Conservation (phyloP, 2,329 filamentous ascomycete species). For the Stagonosporopsis cucurbitacearum region DNA sequence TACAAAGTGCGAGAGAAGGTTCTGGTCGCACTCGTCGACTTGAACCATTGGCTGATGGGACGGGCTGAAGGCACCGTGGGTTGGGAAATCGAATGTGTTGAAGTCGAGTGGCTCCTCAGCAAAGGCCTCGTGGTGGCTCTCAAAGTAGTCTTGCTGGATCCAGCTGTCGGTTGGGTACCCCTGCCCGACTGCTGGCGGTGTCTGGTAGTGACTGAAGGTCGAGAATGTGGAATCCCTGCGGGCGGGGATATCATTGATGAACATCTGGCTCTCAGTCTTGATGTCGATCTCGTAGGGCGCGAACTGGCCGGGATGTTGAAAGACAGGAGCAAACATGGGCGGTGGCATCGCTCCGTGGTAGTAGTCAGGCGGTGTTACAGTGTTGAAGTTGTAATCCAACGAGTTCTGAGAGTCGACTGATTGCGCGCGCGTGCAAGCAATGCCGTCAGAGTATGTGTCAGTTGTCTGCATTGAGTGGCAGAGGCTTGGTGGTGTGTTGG, state of each 20-base stretch:
- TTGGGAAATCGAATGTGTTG: constrained; percentile 82
- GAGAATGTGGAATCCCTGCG: constrained; percentile 86
- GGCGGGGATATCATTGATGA: constrained; percentile 87
- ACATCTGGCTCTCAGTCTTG: constrained; percentile 94
- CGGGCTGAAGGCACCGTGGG: constrained; percentile 67
- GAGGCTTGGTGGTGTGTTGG: constrained; percentile 75
- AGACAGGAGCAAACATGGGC: constrained; percentile 52
- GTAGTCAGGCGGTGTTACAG: constrained; percentile 61
- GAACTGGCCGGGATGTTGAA: constrained; percentile 64
- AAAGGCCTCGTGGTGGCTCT: constrained; percentile 72
- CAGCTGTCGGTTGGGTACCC: constrained; percentile 73
- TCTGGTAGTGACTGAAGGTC: constrained; percentile 89
- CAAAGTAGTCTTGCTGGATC: constrained; percentile 74
- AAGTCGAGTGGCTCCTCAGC: constrained; percentile 65
- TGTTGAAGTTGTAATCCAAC: constrained; percentile 69
- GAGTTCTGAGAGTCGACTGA: constrained; percentile 83
- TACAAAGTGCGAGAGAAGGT: constrained; percentile 88
- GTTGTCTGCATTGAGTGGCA: constrained; percentile 83
- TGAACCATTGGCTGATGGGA: constrained; percentile 76
- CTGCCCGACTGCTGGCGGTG: constrained; percentile 73
- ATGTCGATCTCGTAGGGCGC: constrained; percentile 93
- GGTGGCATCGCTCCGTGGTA: constrained; percentile 68
- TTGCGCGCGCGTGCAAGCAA: constrained; percentile 71
- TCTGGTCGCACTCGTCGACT: constrained; percentile 86
- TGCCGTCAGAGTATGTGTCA: constrained; percentile 77